Evolutionary conservation across 805 yeast species (phyloP).

Genomic region (Sugiyamaella qingdaonensis): DNA sequence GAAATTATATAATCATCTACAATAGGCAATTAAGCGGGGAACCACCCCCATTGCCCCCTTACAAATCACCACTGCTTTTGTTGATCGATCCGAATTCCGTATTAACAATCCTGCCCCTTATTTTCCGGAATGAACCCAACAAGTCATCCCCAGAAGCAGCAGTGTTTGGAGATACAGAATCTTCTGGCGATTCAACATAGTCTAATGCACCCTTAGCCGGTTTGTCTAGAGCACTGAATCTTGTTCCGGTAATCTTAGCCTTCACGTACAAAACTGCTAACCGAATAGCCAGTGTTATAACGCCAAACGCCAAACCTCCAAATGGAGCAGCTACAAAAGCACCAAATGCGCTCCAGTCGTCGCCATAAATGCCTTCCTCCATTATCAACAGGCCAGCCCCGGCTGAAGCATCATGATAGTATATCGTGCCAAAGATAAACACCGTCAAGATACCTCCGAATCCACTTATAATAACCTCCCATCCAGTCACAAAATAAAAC

Average conservation of each 20-base stretch:
- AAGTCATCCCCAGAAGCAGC: not conserved
- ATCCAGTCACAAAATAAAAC: slow-evolving; percentile 68
- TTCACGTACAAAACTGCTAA: slow-evolving; percentile 24
- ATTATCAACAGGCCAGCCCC: slow-evolving; percentile 75
- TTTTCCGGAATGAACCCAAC: not conserved
- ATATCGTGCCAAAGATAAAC: slow-evolving; percentile 78
- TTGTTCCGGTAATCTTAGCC: slow-evolving; percentile 35
- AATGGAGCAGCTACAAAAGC: slow-evolving; percentile 89
- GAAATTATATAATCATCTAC: too few species aligned
- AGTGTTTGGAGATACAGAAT: not conserved
- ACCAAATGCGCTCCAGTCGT: slow-evolving; percentile 93
- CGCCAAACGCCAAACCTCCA: slow-evolving; percentile 64
- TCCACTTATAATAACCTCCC: slow-evolving; percentile 81
- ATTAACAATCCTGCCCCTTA: not conserved
- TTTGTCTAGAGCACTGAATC: slow-evolving; percentile 36
- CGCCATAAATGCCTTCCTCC: slow-evolving; percentile 60
- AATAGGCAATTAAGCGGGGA: too few species aligned
- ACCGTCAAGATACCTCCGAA: slow-evolving; percentile 76
- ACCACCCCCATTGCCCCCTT: too few species aligned
- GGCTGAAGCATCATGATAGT: slow-evolving; percentile 63
- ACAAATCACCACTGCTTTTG: not conserved
- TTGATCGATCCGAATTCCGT: not conserved
- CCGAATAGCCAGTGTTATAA: slow-evolving; percentile 42
- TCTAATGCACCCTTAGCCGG: slow-evolving; percentile 15
- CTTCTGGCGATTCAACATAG: not conserved